Percentiles rank a stretch among this genome's conserved stretches.
These are phyloP conservation scores for Pluteus cervinus DNA, from an alignment of 768 basidiomycete genomes.

Conservation along the genomic window DNA sequence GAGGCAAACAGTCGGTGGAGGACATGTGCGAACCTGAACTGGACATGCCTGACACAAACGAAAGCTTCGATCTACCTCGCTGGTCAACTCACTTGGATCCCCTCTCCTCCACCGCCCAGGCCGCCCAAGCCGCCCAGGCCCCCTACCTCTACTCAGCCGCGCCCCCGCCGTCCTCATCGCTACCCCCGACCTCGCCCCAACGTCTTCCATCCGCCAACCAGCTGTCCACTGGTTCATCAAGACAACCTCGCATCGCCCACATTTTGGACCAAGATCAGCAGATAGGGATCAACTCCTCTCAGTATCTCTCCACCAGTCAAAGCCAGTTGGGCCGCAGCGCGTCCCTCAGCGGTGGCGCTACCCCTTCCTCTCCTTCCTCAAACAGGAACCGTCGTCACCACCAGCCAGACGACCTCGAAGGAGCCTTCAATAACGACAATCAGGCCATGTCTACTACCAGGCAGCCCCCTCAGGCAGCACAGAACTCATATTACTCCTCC, in stretches of 20 bases:
- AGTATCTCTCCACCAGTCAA: conserved; percentile 47
- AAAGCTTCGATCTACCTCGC: conserved; percentile 78
- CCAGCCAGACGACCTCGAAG: conserved; percentile 63
- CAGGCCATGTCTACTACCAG: conserved; percentile 27
- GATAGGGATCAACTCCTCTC: conserved; percentile 32
- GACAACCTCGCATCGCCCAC: conserved; percentile 60
- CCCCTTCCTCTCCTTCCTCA: conserved; percentile 27
- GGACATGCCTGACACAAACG: conserved; percentile 74
- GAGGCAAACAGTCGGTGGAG: conserved; percentile 4
- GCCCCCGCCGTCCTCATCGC: conserved; percentile 44
- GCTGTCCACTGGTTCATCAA: conserved; percentile 32
- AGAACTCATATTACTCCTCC: conserved; percentile 51
- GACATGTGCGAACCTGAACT: conserved; percentile 73
- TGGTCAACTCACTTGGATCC: conserved; percentile 62
- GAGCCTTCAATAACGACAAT: conserved; percentile 34
- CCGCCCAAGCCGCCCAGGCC: conserved; percentile 53
- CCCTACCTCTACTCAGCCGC: conserved; percentile 50
- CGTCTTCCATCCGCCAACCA: conserved; percentile 49
- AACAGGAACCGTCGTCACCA: conserved; percentile 59
- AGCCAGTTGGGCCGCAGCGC: conserved; percentile 59
- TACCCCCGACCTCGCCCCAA: conserved; percentile 33
- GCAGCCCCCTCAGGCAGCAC: conserved; percentile 35
- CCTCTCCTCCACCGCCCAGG: conserved; percentile 34
- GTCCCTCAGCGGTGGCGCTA: conserved; percentile 50
- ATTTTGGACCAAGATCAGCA: conserved; percentile 61